phyloP scores from a whole-genome alignment of 73 alveolate species.

The Stentor coeruleus region DNA sequence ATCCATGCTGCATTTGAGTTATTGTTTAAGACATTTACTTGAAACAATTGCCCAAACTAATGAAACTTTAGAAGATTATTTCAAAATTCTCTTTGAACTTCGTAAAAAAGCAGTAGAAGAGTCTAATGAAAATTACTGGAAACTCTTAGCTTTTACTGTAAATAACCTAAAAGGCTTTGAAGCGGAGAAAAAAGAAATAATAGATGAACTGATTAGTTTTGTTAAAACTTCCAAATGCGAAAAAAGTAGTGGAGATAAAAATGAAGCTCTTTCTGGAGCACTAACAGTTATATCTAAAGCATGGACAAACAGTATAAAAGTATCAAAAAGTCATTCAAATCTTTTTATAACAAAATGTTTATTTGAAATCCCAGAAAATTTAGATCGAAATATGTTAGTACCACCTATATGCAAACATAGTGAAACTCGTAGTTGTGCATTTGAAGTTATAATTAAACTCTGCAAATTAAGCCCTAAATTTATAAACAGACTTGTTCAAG shows the following conservation, averaged over 20 bases:
- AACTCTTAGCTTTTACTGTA: conserved; percentile 13
- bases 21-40: neutral
- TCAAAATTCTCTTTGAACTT: neutral
- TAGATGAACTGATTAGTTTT: conserved; percentile 9
- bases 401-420: neutral
- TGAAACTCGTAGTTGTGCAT: conserved; percentile 5
- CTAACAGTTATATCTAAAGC: conserved; percentile 35
- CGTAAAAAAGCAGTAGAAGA: neutral
- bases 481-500: neutral
- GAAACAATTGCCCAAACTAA: neutral
- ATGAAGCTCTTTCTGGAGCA: conserved; percentile 39
- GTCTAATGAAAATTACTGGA: conserved; percentile 5
- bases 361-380: conserved; percentile 50
- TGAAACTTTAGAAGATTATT: neutral
- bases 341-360: conserved; percentile 43
- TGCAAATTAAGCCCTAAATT: neutral
- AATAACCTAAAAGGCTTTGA: neutral
- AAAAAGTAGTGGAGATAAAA: conserved; percentile 34
- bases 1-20: neutral
- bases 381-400: neutral
- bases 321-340: conserved; percentile 19
- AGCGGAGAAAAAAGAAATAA: neutral
- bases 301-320: conserved; percentile 27
- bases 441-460: neutral
- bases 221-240: conserved; percentile 38